Base-by-base conservation (phyloP, 2,329 filamentous ascomycete genomes). In the Capronia americana region DNA sequence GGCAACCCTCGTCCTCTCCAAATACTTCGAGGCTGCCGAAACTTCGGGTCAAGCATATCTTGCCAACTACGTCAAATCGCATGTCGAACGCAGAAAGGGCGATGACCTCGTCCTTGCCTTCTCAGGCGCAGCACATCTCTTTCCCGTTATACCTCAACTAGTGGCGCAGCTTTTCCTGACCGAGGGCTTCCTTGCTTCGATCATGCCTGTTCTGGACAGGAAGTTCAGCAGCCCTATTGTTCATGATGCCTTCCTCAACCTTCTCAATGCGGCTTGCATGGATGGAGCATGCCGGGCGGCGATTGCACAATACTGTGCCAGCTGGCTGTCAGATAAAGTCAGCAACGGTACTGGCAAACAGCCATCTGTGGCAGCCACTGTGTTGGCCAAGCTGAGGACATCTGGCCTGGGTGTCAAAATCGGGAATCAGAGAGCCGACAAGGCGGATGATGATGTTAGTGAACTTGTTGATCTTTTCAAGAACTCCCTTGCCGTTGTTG, bases 21-120 rank as follows among this genome's bases (percentile, higher is more conserved):
- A 94, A 72, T 92, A 95, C 74, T 85, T 97, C 68, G 91, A 94
- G 76, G 88, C 89, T 30, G 88, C 91, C 2, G 87, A 88, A 61
- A 87, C 93, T 12, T 84, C 86, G 6, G 92, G 92, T 3, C 85
- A 88, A 70, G 84, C 87, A 70, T 86, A 89, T 70, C 86, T 97
- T 57, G 86, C 87, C 4, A 85, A 86, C 4, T 94, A 95, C 76
- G 91, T 97, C 76, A 88, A 88, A 61, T 82, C 86, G 17, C 88
- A 90, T 61, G 84, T 96, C 17, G 81, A 86, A 71, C 88, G 90
- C 69, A 89, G 89, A 60, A 94, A 90, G 26, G 92, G 93, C 70
- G 93, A 97, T 74, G 92, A 96, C 77, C 87, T 96, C 71, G 92
- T 97, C 62, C 84, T 95, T 57, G 93, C 93, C 5, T 98, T 97